Evolutionary conservation across 2,329 filamentous ascomycete genomes (phyloP), one percentile per base, ranked within the genome.

Genomic region (Neonectria coccinea): DNA sequence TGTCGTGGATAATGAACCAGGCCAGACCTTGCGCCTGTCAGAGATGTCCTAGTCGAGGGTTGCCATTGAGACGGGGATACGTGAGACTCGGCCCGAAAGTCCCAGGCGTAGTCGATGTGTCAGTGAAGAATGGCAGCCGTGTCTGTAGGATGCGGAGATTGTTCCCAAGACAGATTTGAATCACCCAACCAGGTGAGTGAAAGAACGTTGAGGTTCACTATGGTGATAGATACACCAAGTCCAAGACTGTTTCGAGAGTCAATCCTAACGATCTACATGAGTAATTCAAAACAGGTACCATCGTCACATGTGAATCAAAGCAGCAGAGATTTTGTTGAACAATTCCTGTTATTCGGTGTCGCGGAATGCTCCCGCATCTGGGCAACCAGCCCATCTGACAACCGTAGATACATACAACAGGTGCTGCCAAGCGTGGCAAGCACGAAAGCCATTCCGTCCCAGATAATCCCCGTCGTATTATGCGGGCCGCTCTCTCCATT

Each of bases 301-400:
- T n/a, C 29, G 10, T 20, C 48, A 33, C 29, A 51, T 12, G 18
- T 33, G 11, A 3, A 33, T 14, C n/a, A 51, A 20, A 12, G 11
- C 29, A 42, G 39, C 5, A 42, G n/a, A 33, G 29, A 7, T 5
- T 52, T 56, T 52, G 51, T 48, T 47, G 59, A 56, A 57, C 47
- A 62, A 53, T 57, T 57, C 16, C 20, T 53, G 39, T 62, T 41
- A 62, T 62, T 62, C 48, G 52, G 27, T 53, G 39, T 62, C 14
- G 53, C 59, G 41, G 22, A 47, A 51, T 54, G 55, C 42, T 36
- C 59, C 48, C 44, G 36, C 33, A 33, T 64, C 29, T 36, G 44
- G 61, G 61, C 56, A 59, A 27, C 44, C 36, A 29, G 50, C 56
- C 61, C 56, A 29, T 64, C 61, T 59, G 56, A 59, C 61, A 63